These are phyloP conservation scores for Antitrichia curtipendula DNA, from an alignment of 225 moss, liverwort and hornwort species.

Conservation along the genomic window DNA sequence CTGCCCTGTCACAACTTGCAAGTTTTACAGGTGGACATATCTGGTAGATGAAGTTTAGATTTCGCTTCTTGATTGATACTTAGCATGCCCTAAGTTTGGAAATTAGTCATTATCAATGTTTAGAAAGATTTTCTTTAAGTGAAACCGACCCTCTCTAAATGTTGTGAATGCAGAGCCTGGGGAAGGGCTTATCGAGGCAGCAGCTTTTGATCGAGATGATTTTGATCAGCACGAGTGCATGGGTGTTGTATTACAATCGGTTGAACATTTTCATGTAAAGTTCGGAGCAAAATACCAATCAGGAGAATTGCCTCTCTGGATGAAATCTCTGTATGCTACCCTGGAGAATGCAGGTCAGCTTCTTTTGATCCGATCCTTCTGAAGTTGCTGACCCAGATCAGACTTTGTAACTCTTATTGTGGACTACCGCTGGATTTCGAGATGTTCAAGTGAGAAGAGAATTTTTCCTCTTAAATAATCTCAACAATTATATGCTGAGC, in stretches of 20 bases:
- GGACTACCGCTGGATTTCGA: background rate
- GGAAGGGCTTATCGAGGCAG: conserved; percentile 31
- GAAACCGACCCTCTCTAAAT: background rate
- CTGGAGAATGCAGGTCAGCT: conserved; percentile 45
- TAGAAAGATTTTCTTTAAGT: background rate
- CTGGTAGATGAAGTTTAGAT: background rate
- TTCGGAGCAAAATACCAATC: conserved; percentile 32
- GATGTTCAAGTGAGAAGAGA: background rate
- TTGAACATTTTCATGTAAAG: conserved; percentile 43
- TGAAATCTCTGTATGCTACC: conserved; percentile 61
- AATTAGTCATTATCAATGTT: background rate
- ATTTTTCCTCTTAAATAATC: background rate
- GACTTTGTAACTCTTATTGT: background rate
- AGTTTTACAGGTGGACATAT: background rate
- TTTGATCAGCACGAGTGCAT: conserved; percentile 93
- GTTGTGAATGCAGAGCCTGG: background rate
- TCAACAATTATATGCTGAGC: background rate
- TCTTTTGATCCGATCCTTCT: background rate
- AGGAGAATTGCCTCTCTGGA: conserved; percentile 81
- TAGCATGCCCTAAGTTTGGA: background rate
- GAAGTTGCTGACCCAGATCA: background rate
- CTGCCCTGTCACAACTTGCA: background rate
- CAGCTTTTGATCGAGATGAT: conserved; percentile 65
- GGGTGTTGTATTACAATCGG: conserved; percentile 52
- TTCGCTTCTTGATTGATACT: background rate